These are phyloP conservation scores for Komagataella phaffii DNA, from an alignment of 805 yeast genomes.

Conservation along the genomic window DNA sequence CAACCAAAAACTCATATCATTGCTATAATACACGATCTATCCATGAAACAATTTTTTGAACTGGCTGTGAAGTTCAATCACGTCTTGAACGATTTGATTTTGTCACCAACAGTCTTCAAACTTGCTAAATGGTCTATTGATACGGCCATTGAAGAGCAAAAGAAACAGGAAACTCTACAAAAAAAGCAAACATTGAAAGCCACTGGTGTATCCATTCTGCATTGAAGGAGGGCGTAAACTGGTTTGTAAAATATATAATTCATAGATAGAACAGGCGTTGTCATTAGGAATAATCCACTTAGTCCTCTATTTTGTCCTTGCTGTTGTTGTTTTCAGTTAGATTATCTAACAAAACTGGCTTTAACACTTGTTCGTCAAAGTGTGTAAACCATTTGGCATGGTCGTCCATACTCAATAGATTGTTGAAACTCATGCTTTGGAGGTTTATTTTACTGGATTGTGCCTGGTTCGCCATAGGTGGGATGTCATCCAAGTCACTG, in stretches of 20 bases:
- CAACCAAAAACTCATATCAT: conserved; percentile 26
- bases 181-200: background rate
- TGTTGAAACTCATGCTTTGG: conserved; percentile 10
- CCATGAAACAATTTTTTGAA: conserved; percentile 51
- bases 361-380: conserved; percentile 87
- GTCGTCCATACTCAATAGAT: conserved; percentile 36
- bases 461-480: conserved; percentile 9
- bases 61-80: conserved; percentile 52
- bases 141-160: conserved; percentile 39
- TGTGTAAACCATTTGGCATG: conserved; percentile 85
- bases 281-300: background rate
- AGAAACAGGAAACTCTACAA: conserved; percentile 8
- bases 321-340: conserved; percentile 14
- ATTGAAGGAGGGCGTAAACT: background rate
- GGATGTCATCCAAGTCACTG: conserved; percentile 26
- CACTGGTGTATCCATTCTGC: background rate
- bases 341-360: conserved; percentile 77
- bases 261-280: background rate
- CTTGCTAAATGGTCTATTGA: conserved; percentile 67
- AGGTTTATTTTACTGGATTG: conserved; percentile 1
- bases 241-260: background rate
- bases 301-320: background rate
- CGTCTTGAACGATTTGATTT: conserved; percentile 47
- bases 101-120: conserved; percentile 49
- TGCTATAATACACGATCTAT: conserved; percentile 44